A percentile compares a stretch with the other conserved stretches of the same genome.
phyloP scores from a whole-genome alignment of 352 stramenopile species.

The Phytopythium sindhum region DNA sequence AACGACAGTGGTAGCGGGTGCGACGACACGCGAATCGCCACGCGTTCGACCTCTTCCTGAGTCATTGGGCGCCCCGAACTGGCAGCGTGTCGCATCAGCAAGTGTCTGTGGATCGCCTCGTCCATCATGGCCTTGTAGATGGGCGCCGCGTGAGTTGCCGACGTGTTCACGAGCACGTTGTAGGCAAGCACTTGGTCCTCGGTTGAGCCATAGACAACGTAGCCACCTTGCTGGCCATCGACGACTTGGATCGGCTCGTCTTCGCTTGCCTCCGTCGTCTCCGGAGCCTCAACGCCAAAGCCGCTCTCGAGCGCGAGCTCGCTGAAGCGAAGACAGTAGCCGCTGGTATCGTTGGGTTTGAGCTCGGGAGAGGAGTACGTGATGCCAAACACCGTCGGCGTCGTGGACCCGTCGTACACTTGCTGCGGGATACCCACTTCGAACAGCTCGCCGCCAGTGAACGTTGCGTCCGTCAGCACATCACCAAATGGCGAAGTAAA shows the following conservation, averaged over 20 bases:
- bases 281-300: conserved; percentile 19
- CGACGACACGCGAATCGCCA: conserved; percentile 39
- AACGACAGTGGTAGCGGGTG: conserved; percentile 60
- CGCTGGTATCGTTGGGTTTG: conserved; percentile 43
- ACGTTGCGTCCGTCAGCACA: conserved; percentile 19
- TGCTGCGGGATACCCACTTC: conserved; percentile 24
- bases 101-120: conserved; percentile 46
- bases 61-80: background rate
- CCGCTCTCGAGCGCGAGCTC: conserved; percentile 48
- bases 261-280: background rate
- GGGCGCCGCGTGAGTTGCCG: conserved; percentile 34
- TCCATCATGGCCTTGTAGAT: conserved; percentile 66
- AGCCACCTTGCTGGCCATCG: conserved; percentile 48
- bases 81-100: conserved; percentile 15
- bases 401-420: conserved; percentile 31
- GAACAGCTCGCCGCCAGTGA: conserved; percentile 24
- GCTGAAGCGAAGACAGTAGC: conserved; percentile 53
- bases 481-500: conserved; percentile 14
- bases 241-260: conserved; percentile 5
- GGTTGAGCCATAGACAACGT: conserved; percentile 40
- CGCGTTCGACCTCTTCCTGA: conserved; percentile 10
- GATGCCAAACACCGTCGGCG: conserved; percentile 49
- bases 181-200: conserved; percentile 43
- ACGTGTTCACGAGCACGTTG: conserved; percentile 61
- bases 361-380: conserved; percentile 39